A percentile compares a stretch with the other conserved stretches of the same genome.
Evolutionary conservation across 352 stramenopile species (phyloP).

Genomic region (Pythium utonaiense): DNA sequence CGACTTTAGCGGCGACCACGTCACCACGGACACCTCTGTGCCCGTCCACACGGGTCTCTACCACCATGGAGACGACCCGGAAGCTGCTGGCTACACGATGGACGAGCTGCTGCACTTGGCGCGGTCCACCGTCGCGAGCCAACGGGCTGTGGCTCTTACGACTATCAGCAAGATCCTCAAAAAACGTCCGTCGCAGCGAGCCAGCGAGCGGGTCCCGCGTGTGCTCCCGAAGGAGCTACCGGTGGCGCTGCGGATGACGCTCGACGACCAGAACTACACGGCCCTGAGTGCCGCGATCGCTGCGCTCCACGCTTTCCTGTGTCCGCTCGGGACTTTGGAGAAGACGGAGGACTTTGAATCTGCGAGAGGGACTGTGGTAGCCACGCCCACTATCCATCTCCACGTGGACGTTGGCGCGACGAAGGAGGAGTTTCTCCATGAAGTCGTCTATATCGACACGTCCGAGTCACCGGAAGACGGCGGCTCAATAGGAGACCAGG

Average conservation of each 20-base stretch:
- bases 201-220: background rate
- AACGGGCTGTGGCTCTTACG: conserved; percentile 60
- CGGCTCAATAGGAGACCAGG: conserved; percentile 23
- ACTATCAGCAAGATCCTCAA: conserved; percentile 63
- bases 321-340: background rate
- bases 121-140: conserved; percentile 64
- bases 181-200: conserved; percentile 21
- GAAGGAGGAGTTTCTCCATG: conserved; percentile 18
- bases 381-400: conserved; percentile 12
- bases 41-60: conserved; percentile 67
- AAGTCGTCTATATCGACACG: conserved; percentile 29
- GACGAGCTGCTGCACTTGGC: conserved; percentile 68
- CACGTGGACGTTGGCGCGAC: conserved; percentile 19
- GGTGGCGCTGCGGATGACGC: conserved; percentile 26
- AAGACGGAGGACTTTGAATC: conserved; percentile 5
- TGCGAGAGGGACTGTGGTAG: conserved; percentile 4
- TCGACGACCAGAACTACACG: conserved; percentile 37
- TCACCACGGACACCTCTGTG: conserved; percentile 12
- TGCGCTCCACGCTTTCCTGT: conserved; percentile 28
- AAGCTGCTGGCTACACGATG: conserved; percentile 70
- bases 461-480: conserved; percentile 20
- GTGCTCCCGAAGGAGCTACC: conserved; percentile 23
- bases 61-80: conserved; percentile 73
- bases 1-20: conserved; percentile 52
- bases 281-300: conserved; percentile 27